These are phyloP conservation scores for Rhodotorula sp. DNA, from an alignment of 1,284 basidiomycete species.

Conservation along the genomic window DNA sequence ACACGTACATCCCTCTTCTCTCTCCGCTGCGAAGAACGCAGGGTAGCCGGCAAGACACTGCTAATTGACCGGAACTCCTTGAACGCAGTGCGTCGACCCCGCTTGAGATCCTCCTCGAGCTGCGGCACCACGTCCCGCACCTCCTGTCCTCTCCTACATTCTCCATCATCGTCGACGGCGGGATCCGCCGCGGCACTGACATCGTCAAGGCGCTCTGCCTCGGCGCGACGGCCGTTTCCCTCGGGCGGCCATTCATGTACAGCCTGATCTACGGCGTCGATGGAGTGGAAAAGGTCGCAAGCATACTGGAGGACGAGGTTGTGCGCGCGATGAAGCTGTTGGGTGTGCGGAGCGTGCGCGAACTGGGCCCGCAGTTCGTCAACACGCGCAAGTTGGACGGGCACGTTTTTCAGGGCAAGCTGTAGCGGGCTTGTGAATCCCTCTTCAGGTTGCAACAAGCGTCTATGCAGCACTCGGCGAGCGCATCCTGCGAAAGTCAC, in stretches of 20 bases:
- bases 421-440: too few relatives aligned
- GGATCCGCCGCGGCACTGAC: slow-evolving; percentile 47
- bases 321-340: slow-evolving; percentile 11
- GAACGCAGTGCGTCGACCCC: slow-evolving; percentile 29
- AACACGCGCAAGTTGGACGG: slow-evolving; percentile 14
- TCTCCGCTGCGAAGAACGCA: neutral
- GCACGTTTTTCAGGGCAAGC: too few relatives aligned
- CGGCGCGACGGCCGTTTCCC: slow-evolving; percentile 45
- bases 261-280: slow-evolving; percentile 15
- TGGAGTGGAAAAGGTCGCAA: slow-evolving; percentile 12
- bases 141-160: slow-evolving; percentile 59
- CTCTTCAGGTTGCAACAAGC: too few relatives aligned
- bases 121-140: slow-evolving; percentile 70
- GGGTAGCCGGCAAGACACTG: too few relatives aligned
- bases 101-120: slow-evolving; percentile 46
- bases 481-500: too few relatives aligned
- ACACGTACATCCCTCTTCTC: slow-evolving; percentile 13
- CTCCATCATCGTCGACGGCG: slow-evolving; percentile 44
- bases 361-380: slow-evolving; percentile 10
- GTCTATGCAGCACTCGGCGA: too few relatives aligned
- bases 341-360: slow-evolving; percentile 9
- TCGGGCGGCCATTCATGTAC: slow-evolving; percentile 41
- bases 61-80: too few relatives aligned
- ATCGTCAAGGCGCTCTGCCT: slow-evolving; percentile 49
- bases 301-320: slow-evolving; percentile 22